A percentile compares a stretch with the other conserved stretches of the same genome.
Evolutionary conservation across 345 rosid species (phyloP).

Genomic region (Arabidopsis suecica): DNA sequence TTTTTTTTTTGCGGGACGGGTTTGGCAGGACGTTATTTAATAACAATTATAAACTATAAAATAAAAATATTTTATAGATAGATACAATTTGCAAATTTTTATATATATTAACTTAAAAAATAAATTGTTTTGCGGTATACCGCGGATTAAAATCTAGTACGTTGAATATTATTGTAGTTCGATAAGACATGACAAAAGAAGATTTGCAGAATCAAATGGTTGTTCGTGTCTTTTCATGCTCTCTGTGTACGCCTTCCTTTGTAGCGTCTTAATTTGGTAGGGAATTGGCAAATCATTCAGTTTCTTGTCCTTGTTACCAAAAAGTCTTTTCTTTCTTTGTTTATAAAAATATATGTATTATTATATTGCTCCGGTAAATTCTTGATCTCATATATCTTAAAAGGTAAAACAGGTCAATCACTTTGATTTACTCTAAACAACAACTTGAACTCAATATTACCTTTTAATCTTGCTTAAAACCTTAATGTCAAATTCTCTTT

Average conservation of each 20-base stretch:
- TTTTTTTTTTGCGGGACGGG: too few species aligned
- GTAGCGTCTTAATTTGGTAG: conserved; percentile 48
- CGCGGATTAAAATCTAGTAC: neutral
- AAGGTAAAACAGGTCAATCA: neutral
- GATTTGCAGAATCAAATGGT: conserved; percentile 39
- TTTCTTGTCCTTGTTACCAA: conserved; percentile 36
- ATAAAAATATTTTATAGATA: too few species aligned
- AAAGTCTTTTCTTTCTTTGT: conserved; percentile 6
- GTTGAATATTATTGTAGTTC: conserved; percentile 8
- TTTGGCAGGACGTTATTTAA: too few species aligned
- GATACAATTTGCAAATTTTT: too few species aligned
- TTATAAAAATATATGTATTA: neutral
- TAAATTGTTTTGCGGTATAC: too few species aligned
- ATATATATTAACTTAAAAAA: too few species aligned
- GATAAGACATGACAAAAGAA: conserved; percentile 47
- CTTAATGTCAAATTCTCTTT: neutral
- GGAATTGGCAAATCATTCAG: conserved; percentile 50
- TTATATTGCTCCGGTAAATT: neutral
- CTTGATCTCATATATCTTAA: neutral
- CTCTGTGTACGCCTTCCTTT: conserved; percentile 36
- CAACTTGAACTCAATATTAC: neutral
- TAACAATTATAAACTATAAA: too few species aligned
- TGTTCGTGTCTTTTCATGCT: conserved; percentile 41
- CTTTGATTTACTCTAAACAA: neutral
- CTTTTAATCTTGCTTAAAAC: neutral